These are phyloP conservation scores for Psilocybe mexicana DNA, from an alignment of 1,284 basidiomycete genomes.

Conservation along the genomic window DNA sequence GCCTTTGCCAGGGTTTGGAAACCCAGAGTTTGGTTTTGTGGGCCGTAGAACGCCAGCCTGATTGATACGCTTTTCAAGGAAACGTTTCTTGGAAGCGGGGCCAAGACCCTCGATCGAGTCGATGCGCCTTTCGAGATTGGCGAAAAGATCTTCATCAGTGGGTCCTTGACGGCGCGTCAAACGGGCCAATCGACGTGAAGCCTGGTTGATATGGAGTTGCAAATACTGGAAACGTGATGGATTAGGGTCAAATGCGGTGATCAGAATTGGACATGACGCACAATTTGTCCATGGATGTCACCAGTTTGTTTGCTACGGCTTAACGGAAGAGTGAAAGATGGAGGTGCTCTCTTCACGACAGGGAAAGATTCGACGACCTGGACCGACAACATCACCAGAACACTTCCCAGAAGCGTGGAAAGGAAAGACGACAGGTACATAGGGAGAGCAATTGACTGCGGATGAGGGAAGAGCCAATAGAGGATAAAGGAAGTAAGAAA, in stretches of 20 bases:
- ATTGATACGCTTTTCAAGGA: constrained; percentile 39
- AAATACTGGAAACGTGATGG: constrained; percentile 44
- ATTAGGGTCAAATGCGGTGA: not conserved
- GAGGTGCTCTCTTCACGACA: constrained; percentile 30
- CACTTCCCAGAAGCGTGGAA: constrained; percentile 52
- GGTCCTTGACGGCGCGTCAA: constrained; percentile 64
- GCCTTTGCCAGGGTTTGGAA: not conserved
- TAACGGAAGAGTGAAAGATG: constrained; percentile 57
- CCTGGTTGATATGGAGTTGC: constrained; percentile 73
- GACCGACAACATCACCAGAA: constrained; percentile 46
- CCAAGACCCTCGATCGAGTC: constrained; percentile 37
- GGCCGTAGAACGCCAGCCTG: constrained; percentile 28
- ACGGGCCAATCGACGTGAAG: constrained; percentile 63
- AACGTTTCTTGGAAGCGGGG: constrained; percentile 27
- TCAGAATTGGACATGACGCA: constrained; percentile 36
- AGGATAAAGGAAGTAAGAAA: constrained; percentile 13
- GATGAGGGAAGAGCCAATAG: not conserved
- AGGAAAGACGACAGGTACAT: constrained; percentile 59
- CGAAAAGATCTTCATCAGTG: constrained; percentile 47
- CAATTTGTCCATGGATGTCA: constrained; percentile 63
- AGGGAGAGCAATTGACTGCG: constrained; percentile 15
- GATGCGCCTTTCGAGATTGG: constrained; percentile 56
- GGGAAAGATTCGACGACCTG: constrained; percentile 43
- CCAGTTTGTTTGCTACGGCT: constrained; percentile 44
- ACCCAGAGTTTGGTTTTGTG: not conserved